phyloP scores from a whole-genome alignment of 208 protist genomes.

The Acanthamoeba sp. region DNA sequence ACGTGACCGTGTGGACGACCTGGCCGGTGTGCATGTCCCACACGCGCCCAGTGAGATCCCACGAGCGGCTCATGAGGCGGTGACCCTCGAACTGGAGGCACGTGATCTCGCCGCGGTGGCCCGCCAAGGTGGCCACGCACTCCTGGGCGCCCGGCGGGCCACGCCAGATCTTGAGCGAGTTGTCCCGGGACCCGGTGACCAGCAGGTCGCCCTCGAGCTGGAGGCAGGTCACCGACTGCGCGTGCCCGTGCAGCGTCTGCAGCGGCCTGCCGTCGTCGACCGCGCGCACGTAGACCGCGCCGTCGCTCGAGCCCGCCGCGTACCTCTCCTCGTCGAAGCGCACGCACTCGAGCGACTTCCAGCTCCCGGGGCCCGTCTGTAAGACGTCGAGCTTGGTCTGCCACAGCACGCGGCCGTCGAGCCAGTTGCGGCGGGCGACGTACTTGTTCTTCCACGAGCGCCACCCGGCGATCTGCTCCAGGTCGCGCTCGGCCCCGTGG shows the following conservation, averaged over 20 bases:
- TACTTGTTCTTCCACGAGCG: conserved; percentile 67
- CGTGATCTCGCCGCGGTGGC: conserved; percentile 12
- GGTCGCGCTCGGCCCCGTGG: neutral
- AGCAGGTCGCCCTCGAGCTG: conserved; percentile 25
- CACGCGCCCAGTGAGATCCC: conserved; percentile 24
- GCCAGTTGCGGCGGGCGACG: conserved; percentile 40
- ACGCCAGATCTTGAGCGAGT: conserved; percentile 22
- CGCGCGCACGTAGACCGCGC: conserved; percentile 35
- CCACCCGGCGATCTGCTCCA: conserved; percentile 45
- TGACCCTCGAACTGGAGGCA: conserved; percentile 35
- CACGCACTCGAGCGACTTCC: neutral
- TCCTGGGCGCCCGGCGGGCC: neutral
- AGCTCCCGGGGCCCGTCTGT: neutral
- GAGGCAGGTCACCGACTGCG: conserved; percentile 7
- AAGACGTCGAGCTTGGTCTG: neutral
- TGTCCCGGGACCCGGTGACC: conserved; percentile 25
- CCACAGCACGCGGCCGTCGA: neutral
- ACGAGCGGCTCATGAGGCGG: conserved; percentile 33
- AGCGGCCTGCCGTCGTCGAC: conserved; percentile 9
- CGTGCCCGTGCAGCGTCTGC: conserved; percentile 11
- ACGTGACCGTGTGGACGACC: conserved; percentile 19
- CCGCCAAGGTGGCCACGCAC: neutral
- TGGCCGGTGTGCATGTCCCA: conserved; percentile 64
- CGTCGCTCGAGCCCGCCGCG: neutral
- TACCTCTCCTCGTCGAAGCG: neutral